A percentile compares a stretch with the other conserved stretches of the same genome.
These are phyloP conservation scores for Pichia manshurica DNA, from an alignment of 805 yeast genomes.

Conservation along the genomic window DNA sequence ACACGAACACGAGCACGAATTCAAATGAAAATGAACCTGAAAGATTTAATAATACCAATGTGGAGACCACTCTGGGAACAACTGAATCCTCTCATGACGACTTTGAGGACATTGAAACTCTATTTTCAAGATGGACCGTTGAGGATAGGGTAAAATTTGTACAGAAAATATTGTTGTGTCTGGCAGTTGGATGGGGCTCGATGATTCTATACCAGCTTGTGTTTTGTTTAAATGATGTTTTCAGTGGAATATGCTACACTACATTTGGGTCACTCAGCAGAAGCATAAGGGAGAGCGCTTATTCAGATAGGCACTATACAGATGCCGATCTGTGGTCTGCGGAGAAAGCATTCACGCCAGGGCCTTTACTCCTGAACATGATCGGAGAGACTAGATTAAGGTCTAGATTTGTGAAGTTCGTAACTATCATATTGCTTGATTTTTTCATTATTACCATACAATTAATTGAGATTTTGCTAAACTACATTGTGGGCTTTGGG, in stretches of 20 bases:
- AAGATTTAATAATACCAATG: neutral
- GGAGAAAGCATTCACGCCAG: constrained; percentile 28
- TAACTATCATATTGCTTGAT: constrained; percentile 29
- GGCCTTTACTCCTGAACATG: constrained; percentile 37
- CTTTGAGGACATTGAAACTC: neutral
- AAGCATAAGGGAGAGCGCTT: constrained; percentile 2
- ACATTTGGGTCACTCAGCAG: constrained; percentile 1
- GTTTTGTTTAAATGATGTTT: constrained; percentile 25
- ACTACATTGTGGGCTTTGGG: constrained; percentile 28
- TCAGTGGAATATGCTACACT: constrained; percentile 14
- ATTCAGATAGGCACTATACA: constrained; percentile 4
- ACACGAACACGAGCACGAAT: neutral
- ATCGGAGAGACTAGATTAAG: constrained; percentile 39
- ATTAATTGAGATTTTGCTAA: constrained; percentile 26
- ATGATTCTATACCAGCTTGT: constrained; percentile 34
- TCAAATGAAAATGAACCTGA: neutral
- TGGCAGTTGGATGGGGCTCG: constrained; percentile 19
- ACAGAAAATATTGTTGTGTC: constrained; percentile 21
- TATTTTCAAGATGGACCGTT: neutral
- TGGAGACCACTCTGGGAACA: neutral
- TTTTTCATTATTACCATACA: constrained; percentile 28
- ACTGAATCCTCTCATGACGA: neutral
- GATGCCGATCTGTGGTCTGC: constrained; percentile 11
- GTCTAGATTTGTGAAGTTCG: constrained; percentile 24
- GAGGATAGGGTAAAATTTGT: neutral